Base-by-base conservation (phyloP, 148 eudicot genomes). In the Chenopodium quinoa region DNA sequence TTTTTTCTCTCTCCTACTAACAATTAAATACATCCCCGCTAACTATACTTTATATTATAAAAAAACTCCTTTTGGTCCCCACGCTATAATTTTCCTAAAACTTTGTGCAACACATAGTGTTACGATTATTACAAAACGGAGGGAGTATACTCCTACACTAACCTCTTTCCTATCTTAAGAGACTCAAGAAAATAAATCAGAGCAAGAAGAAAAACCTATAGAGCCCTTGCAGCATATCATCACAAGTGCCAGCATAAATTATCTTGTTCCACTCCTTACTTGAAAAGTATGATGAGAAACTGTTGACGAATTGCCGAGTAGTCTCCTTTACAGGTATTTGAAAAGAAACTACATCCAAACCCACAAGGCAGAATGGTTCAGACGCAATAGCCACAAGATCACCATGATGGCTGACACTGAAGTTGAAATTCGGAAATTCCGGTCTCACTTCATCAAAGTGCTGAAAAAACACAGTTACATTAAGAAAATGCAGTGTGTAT, bases 341-440 rank as follows among this genome's bases (percentile, higher is more conserved):
- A 82, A 76, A 83, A 74, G 88, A 87, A 78, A 91, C 88, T 31
- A 94, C 85, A 86, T 94, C 98, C 89, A 93, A 80, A 48, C 98
- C 98, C 78, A 93, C 97, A 29, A 94, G 89, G 85, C 95, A 93
- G 44, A 91, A 71, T 68, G 98, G 97, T 82, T 94, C 97, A 62
- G 98, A 94, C 48, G 98, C 97, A 85, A 94, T 94, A 12, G 93
- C 98, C 74, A 94, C 98, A 47, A 86, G 90, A 75, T 94, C 91
- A 79, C 97, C 98, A 76, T 94, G 94, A 80, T 94, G 98, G 76
- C 95, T 93, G 70, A 85, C 93, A 83, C 88, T 94, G 78, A 90
- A 94, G 84, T 94, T 94, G 86, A 91, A 93, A 86, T 94, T 94
- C 60, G 92, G 97, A 84, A 88, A 87, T 70, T 77, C 75, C 17